Evolutionary conservation across 2,329 filamentous ascomycete genomes (phyloP), one percentile per base, ranked within the genome.

Genomic region (Phoma sp.): DNA sequence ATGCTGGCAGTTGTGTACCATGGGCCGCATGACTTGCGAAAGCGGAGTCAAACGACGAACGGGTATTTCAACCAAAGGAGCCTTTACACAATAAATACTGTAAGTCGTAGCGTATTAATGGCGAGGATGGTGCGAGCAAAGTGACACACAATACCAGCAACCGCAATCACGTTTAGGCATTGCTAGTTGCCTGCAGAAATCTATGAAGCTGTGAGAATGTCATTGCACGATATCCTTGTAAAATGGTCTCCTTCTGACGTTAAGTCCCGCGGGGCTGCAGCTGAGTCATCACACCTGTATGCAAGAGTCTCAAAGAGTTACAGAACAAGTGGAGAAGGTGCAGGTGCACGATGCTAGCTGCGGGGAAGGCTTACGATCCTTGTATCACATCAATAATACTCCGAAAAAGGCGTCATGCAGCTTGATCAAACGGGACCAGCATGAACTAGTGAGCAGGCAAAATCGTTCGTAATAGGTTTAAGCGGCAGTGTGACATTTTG

Each of bases 341-440:
- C 12, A 47, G 28, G 14, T 39, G 14, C 28, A 25, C 29, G 17
- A 36, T 20, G 29, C 25, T 37, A 37, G 26, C 17, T 50, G 47
- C 47, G 39, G 47, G 39, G 47, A 50, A 43, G 47, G 25, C 39
- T 30, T 32, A 25, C 7, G 30, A 42, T 38, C 47, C 37, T 25
- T 50, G 47, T 29, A 21, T 11, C 18, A 11, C 39, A 34, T 34
- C 20, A 25, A 14, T 25, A 33, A 34, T 11, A 11, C 20, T 26
- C 40, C 40, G 20, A 33, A 10, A 12, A 18, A 39, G 25, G 21
- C 29, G 14, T 33, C 20, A 25, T 14, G n/a, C n/a, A 34, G 23
- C 2, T 5, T 36, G 3, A 9, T 28, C 11, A n/a, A 28, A 45
- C 15, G 32, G 6, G 29, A 36, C 9, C 21, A 28, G 17, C 6